Percentiles rank a stretch among this genome's conserved stretches.
These are phyloP conservation scores for Grifola frondosa DNA, from an alignment of 1,284 basidiomycete species.

Conservation along the genomic window DNA sequence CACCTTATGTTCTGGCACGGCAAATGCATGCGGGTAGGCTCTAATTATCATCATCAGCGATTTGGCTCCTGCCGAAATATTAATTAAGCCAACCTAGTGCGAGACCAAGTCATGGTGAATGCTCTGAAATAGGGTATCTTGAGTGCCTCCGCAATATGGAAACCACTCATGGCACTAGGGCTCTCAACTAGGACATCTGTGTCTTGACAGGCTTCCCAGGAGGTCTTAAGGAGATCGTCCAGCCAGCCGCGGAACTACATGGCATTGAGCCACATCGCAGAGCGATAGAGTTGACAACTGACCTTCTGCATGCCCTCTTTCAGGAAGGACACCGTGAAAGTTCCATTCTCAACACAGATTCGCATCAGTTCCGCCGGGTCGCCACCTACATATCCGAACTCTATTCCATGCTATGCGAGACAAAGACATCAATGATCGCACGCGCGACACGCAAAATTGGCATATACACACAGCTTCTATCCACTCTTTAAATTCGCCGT, in stretches of 20 bases:
- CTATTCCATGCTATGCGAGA: constrained; percentile 76
- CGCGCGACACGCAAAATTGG: neutral
- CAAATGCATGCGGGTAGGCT: constrained; percentile 97
- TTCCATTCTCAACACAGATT: constrained; percentile 95
- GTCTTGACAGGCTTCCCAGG: constrained; percentile 94
- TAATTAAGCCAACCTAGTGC: constrained; percentile 53
- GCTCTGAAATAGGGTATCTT: constrained; percentile 92
- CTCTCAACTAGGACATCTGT: constrained; percentile 94
- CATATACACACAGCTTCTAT: constrained; percentile 79
- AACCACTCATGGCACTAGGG: constrained; percentile 98
- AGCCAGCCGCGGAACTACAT: constrained; percentile 92
- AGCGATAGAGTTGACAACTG: constrained; percentile 11
- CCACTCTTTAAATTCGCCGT: constrained; percentile 94
- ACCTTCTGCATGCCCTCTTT: constrained; percentile 90
- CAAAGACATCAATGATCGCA: constrained; percentile 5
- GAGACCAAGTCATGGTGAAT: constrained; percentile 86
- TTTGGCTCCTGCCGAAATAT: neutral
- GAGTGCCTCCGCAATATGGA: constrained; percentile 94
- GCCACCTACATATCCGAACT: constrained; percentile 91
- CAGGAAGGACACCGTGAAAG: constrained; percentile 92
- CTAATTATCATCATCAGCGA: constrained; percentile 35
- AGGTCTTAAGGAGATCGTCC: constrained; percentile 90
- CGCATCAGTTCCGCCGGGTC: constrained; percentile 96
- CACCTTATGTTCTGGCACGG: constrained; percentile 89
- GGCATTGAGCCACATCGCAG: constrained; percentile 2